These are phyloP conservation scores for Phylloporus scabripes DNA, from an alignment of 768 basidiomycete genomes.

Conservation along the genomic window DNA sequence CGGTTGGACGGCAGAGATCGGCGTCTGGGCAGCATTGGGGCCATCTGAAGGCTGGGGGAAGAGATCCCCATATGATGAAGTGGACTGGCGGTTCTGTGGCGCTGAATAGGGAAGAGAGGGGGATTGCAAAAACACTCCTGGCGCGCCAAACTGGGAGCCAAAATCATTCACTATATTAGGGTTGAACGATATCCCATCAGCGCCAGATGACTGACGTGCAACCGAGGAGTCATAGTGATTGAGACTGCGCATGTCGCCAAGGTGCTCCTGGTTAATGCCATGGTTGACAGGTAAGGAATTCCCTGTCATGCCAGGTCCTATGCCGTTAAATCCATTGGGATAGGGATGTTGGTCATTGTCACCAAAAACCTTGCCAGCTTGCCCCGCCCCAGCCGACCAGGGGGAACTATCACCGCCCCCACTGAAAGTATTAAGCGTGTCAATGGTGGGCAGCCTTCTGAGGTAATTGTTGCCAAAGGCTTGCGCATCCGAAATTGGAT, in stretches of 20 bases:
- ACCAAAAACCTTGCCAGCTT: conserved; percentile 16
- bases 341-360: conserved; percentile 22
- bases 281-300: conserved; percentile 18
- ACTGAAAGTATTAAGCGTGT: conserved; percentile 36
- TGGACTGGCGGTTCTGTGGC: conserved; percentile 18
- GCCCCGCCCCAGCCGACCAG: conserved; percentile 32
- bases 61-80: conserved; percentile 22
- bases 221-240: conserved; percentile 21
- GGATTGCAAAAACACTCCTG: conserved; percentile 18
- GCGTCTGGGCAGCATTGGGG: conserved; percentile 16
- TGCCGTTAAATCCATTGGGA: conserved; percentile 22
- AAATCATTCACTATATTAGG: conserved; percentile 13
- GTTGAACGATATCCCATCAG: conserved; percentile 22
- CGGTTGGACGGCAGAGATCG: conserved; percentile 21
- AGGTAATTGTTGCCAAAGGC: conserved; percentile 30
- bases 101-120: conserved; percentile 16
- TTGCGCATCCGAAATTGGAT: conserved; percentile 38
- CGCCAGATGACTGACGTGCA: conserved; percentile 20
- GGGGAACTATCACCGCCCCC: conserved; percentile 26
- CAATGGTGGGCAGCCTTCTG: conserved; percentile 32
- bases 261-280: conserved; percentile 24
- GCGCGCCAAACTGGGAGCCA: conserved; percentile 18
- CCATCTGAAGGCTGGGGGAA: conserved; percentile 14
- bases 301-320: conserved; percentile 15
- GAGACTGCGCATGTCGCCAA: conserved; percentile 23